phyloP scores from a whole-genome alignment of 805 yeast species.

The Sungouiella thailandica region DNA sequence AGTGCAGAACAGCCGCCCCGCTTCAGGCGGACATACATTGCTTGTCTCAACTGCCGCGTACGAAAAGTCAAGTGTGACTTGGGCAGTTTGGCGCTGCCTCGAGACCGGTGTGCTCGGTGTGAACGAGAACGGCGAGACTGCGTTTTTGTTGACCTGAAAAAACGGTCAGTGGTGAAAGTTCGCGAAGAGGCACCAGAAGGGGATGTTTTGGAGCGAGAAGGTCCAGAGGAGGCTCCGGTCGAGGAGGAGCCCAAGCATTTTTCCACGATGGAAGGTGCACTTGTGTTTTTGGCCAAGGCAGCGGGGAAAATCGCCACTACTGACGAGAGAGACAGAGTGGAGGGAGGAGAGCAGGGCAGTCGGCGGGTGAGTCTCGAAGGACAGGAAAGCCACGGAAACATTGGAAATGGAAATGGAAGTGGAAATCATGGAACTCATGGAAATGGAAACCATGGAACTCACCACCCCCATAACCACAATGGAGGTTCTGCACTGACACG shows the following conservation, averaged over 20 bases:
- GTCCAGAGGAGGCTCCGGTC: not conserved
- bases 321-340: slow-evolving; percentile 58
- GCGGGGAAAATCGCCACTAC: slow-evolving; percentile 73
- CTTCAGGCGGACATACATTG: slow-evolving; percentile 70
- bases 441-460: too few relatives aligned
- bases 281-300: slow-evolving; percentile 69
- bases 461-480: too few relatives aligned
- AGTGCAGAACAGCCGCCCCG: too few relatives aligned
- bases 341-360: slow-evolving; percentile 24
- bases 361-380: not conserved
- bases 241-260: slow-evolving; percentile 20
- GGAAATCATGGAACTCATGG: too few relatives aligned
- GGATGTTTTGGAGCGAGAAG: not conserved
- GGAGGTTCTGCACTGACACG: not conserved
- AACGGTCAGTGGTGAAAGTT: slow-evolving; percentile 8
- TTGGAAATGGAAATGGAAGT: too few relatives aligned
- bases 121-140: slow-evolving; percentile 79
- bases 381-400: not conserved
- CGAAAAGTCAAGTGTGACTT: slow-evolving; percentile 84
- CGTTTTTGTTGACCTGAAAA: slow-evolving; percentile 45
- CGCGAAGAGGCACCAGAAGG: not conserved
- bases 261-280: slow-evolving; percentile 52
- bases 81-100: slow-evolving; percentile 68
- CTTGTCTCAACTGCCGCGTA: slow-evolving; percentile 80
- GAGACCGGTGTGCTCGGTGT: slow-evolving; percentile 79